Evolutionary conservation across 2,329 filamentous ascomycete species (phyloP), one percentile per base, ranked within the genome.

Genomic region (Drechslera avenae): DNA sequence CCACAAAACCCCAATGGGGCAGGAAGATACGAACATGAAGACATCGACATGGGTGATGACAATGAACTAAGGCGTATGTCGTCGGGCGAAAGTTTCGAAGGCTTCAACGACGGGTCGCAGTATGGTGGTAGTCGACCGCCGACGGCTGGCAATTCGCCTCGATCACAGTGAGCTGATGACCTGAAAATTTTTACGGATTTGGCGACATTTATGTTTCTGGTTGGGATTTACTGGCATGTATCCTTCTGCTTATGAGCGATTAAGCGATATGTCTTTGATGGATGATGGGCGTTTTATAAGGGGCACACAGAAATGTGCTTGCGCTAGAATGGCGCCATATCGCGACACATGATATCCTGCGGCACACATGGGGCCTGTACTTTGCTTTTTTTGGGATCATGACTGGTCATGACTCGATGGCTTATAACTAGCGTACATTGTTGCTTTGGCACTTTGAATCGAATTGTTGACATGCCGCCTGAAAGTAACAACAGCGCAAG

Each of bases 71-170:
- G 50, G 39, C 33, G 64, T 17, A 60, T 56, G 26, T 52, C 54
- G 32, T 63, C 59, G n/a, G 62, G 55, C 6, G 61, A 68, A 26
- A 71, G 69, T 48, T 72, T 71, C 46, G 59, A 66, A 14, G 69
- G 69, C 0, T 71, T 70, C 42, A 60, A 64, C 19, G 66, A 66
- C 17, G 63, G 56, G 21, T 64, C 54, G 41, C 62, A 60, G 39
- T 68, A 63, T 52, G 60, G 54, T 12, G 63, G 54, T 12, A 64
- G 64, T 31, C 46, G 63, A 28, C 56, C 50, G 26, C 61, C 63
- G 12, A 63, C 59, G 31, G 58, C 56, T 4, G 60, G 45, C 5
- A 60, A 59, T 17, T 66, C 63, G 26, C 63, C 63, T 9, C 53
- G 49, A 19, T 64, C 60, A 14, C 46, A 47, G 23, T 66, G 39